These are phyloP conservation scores for Linnemannia hyalina DNA, from an alignment of 192 early-diverging fungal genomes.

Conservation along the genomic window DNA sequence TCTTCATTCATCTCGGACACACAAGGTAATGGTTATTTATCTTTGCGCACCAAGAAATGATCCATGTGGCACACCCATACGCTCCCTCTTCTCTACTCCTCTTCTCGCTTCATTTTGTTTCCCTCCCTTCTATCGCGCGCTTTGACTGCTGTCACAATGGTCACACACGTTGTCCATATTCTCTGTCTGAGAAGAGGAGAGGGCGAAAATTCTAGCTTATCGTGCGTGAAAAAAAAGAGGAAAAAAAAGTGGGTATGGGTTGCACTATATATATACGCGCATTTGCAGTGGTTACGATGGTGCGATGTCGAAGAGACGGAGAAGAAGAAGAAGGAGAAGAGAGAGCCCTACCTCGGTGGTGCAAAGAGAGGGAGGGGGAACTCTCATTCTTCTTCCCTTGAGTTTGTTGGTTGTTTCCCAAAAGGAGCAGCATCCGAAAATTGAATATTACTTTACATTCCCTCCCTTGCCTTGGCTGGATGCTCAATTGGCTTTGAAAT, in stretches of 20 bases:
- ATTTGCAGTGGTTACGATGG: neutral
- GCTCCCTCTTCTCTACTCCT: too few species aligned
- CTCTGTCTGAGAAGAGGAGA: neutral
- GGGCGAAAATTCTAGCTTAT: neutral
- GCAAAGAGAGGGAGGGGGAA: too few species aligned
- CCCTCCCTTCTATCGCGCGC: neutral
- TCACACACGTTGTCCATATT: neutral
- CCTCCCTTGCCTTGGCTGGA: neutral
- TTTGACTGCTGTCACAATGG: neutral
- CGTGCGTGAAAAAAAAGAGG: too few species aligned
- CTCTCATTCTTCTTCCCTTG: neutral
- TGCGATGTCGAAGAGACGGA: neutral
- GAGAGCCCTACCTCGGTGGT: neutral
- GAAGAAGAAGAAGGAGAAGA: neutral
- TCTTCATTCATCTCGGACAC: too few species aligned
- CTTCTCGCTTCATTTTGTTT: neutral
- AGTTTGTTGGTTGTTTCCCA: neutral
- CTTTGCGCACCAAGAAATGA: neutral
- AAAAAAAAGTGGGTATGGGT: too few species aligned
- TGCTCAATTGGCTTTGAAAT: neutral
- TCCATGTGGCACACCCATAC: too few species aligned
- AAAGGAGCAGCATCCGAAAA: constrained; percentile 39
- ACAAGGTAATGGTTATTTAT: too few species aligned
- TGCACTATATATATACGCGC: too few species aligned
- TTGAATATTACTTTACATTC: neutral